phyloP scores from a whole-genome alignment of 805 yeast species.

The Candida qinlingensis region DNA sequence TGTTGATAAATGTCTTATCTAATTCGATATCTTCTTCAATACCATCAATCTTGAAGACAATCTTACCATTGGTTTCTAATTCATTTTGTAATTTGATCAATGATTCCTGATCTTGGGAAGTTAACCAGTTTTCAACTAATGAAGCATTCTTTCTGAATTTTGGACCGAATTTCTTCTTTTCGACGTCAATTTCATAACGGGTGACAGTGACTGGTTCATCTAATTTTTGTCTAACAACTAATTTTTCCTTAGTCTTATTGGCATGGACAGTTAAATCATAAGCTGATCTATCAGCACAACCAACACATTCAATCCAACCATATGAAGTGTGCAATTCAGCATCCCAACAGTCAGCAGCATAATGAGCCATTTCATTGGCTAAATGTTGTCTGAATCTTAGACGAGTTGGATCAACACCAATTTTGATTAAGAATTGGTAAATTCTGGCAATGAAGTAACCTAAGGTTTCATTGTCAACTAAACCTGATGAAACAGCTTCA shows the following conservation, averaged over 20 bases:
- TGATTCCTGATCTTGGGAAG: constrained; percentile 75
- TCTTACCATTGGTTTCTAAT: constrained; percentile 54
- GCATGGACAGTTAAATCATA: constrained; percentile 95
- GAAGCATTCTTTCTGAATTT: constrained; percentile 97
- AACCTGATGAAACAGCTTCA: constrained; percentile 80
- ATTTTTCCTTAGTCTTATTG: constrained; percentile 89
- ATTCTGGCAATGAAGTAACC: constrained; percentile 97
- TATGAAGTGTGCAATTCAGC: constrained; percentile 93
- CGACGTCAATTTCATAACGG: constrained; percentile 76
- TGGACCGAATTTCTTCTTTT: constrained; percentile 97
- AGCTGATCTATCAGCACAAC: constrained; percentile 99
- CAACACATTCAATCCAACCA: constrained; percentile 99
- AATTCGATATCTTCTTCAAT: constrained; percentile 62
- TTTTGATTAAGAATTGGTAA: constrained; percentile 72
- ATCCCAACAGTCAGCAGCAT: constrained; percentile 99
- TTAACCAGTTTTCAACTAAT: constrained; percentile 76
- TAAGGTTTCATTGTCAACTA: constrained; percentile 94
- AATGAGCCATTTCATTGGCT: constrained; percentile 99
- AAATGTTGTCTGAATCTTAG: constrained; percentile 97
- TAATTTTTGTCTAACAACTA: constrained; percentile 88
- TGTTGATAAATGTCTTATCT: constrained; percentile 64
- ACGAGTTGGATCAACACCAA: constrained; percentile 82
- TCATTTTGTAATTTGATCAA: constrained; percentile 71
- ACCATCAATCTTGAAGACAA: constrained; percentile 64
- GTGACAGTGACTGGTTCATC: constrained; percentile 81